phyloP scores from a whole-genome alignment of 345 rosid species.

The Hirschfeldia incana region DNA sequence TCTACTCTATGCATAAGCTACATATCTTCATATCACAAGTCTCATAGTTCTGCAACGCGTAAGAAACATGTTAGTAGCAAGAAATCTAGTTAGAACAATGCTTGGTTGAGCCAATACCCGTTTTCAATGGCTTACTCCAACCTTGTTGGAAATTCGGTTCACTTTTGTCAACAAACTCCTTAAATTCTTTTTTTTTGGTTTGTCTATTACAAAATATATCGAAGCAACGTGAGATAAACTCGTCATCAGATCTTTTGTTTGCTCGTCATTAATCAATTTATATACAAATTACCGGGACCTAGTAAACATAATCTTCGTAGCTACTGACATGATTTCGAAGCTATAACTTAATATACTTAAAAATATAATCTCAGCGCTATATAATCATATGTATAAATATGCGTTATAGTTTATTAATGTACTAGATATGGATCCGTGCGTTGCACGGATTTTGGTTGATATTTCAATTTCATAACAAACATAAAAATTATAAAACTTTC shows the following conservation, averaged over 20 bases:
- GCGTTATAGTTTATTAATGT: too few species aligned
- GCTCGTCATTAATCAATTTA: neutral
- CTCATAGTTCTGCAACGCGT: neutral
- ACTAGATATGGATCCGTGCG: too few species aligned
- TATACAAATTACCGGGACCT: neutral
- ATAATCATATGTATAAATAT: neutral
- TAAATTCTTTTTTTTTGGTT: neutral
- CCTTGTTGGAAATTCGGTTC: neutral
- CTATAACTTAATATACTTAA: neutral
- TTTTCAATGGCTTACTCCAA: neutral
- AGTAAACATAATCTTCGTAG: neutral
- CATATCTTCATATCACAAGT: neutral
- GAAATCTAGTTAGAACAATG: conserved; percentile 12
- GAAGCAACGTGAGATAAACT: neutral
- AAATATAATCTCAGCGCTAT: neutral
- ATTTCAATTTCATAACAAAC: too few species aligned
- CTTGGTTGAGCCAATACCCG: neutral
- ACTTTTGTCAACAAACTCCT: neutral
- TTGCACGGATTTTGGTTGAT: too few species aligned
- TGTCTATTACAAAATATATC: neutral
- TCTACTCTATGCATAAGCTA: neutral
- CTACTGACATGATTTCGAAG: neutral
- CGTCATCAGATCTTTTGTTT: neutral
- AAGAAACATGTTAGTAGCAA: conserved; percentile 3
- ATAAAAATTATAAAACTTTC: too few species aligned